Conservation (phyloP, 116 monocot genomes). For the Trichopus zeylanicus region DNA sequence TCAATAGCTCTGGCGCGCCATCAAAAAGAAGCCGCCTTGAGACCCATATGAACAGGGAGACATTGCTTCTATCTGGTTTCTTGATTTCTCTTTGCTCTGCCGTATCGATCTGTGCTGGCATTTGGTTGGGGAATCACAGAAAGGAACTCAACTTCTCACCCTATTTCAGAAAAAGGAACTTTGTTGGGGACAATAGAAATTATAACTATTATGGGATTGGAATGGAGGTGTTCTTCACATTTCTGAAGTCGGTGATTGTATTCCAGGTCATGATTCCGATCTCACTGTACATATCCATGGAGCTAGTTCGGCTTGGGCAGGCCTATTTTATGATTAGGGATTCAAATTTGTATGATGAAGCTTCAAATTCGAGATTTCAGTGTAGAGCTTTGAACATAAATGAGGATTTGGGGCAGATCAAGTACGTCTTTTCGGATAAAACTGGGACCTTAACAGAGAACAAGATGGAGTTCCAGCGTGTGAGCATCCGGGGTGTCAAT, state of each 20-base stretch:
- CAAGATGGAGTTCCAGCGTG: constrained; percentile 87
- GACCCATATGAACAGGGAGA: constrained; percentile 84
- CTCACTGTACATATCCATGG: constrained; percentile 87
- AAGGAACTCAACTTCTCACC: constrained; percentile 43
- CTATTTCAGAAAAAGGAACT: constrained; percentile 66
- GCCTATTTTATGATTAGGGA: constrained; percentile 73
- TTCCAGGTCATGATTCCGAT: constrained; percentile 91
- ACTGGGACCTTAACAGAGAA: constrained; percentile 97
- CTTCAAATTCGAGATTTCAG: constrained; percentile 50
- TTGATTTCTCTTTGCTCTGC: constrained; percentile 37
- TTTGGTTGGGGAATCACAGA: constrained; percentile 59
- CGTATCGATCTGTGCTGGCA: constrained; percentile 39
- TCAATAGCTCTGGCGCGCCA: constrained; percentile 82
- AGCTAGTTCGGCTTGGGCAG: constrained; percentile 73
- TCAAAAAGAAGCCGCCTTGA: constrained; percentile 93
- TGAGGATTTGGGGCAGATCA: constrained; percentile 94
- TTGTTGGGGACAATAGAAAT: constrained; percentile 11
- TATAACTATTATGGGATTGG: constrained; percentile 63
- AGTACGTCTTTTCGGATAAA: constrained; percentile 89
- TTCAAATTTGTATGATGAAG: constrained; percentile 45
- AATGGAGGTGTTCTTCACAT: constrained; percentile 42
- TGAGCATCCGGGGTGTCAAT: constrained; percentile 50
- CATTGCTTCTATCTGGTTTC: constrained; percentile 27
- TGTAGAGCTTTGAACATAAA: constrained; percentile 93
- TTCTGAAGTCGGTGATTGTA: constrained; percentile 65